Percentiles rank a stretch among this genome's conserved stretches.
phyloP scores from a whole-genome alignment of 345 rosid genomes.

The Bruguiera parviflora region DNA sequence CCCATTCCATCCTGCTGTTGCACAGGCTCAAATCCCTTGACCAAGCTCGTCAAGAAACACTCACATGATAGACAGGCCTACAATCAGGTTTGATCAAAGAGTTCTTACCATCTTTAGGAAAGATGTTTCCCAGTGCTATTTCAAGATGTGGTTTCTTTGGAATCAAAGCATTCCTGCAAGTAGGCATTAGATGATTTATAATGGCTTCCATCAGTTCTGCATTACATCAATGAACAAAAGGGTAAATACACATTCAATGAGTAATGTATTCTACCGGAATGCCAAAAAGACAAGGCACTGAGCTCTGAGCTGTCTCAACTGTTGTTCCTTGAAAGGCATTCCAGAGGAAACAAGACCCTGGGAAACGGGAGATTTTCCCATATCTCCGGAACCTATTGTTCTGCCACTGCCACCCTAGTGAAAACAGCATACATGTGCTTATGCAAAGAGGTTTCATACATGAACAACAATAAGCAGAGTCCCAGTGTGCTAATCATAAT shows the following conservation, averaged over 20 bases:
- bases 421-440: background rate
- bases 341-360: constrained; percentile 42
- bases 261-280: constrained; percentile 50
- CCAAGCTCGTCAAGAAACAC: background rate
- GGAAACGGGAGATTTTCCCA: constrained; percentile 60
- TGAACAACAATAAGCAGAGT: too few relatives aligned
- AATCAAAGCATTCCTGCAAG: constrained; percentile 60
- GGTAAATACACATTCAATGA: constrained; percentile 14
- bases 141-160: constrained; percentile 90
- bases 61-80: background rate
- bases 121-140: constrained; percentile 70
- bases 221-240: constrained; percentile 4
- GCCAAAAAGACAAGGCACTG: constrained; percentile 93
- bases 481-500: too few relatives aligned
- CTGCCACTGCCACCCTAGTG: constrained; percentile 55
- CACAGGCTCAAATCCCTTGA: background rate
- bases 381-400: constrained; percentile 48
- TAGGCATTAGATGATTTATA: constrained; percentile 9
- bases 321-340: constrained; percentile 82
- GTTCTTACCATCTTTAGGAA: constrained; percentile 65
- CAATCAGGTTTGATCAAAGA: constrained; percentile 8
- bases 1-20: background rate
- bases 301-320: constrained; percentile 90
- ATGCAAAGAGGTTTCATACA: background rate
- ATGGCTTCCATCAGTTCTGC: constrained; percentile 1